phyloP scores from a whole-genome alignment of 2,329 filamentous ascomycete species.

The Parastagonospora nodorum region DNA sequence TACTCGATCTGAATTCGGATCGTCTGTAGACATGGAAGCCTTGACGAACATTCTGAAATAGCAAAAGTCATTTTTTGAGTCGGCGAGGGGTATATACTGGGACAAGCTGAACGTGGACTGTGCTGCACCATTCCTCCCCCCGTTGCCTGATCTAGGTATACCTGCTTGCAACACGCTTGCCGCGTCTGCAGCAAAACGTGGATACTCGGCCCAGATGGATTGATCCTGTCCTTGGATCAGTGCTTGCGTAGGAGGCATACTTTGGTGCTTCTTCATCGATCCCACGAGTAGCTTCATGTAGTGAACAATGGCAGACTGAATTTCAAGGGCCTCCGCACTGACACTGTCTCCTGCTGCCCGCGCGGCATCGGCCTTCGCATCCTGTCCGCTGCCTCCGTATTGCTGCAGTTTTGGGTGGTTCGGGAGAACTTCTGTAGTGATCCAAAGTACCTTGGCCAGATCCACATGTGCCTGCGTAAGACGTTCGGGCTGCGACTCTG shows the following conservation, averaged over 20 bases:
- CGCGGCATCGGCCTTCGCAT: slow-evolving; percentile 45
- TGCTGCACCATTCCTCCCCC: slow-evolving; percentile 40
- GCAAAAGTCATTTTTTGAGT: slow-evolving; percentile 74
- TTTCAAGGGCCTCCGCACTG: slow-evolving; percentile 54
- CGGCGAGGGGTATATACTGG: slow-evolving; percentile 76
- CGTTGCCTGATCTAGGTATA: slow-evolving; percentile 5
- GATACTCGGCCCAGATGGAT: slow-evolving; percentile 81
- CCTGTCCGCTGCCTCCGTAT: slow-evolving; percentile 30
- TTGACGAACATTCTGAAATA: slow-evolving; percentile 80
- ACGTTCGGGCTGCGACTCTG: slow-evolving; percentile 56
- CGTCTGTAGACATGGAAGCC: slow-evolving; percentile 74
- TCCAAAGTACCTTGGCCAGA: slow-evolving; percentile 84
- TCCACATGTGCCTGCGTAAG: slow-evolving; percentile 81
- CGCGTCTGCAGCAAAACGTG: slow-evolving; percentile 72
- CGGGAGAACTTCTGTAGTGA: slow-evolving; percentile 55
- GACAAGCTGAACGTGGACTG: slow-evolving; percentile 57
- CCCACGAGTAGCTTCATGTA: slow-evolving; percentile 75
- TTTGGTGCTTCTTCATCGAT: slow-evolving; percentile 83
- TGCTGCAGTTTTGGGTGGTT: slow-evolving; percentile 37
- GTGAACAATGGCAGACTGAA: slow-evolving; percentile 62
- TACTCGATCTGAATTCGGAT: slow-evolving; percentile 67
- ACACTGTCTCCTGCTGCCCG: slow-evolving; percentile 51
- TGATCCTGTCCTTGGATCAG: slow-evolving; percentile 81
- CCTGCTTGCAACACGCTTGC: slow-evolving; percentile 64
- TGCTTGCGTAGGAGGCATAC: slow-evolving; percentile 68